Evolutionary conservation across 2,329 filamentous ascomycete genomes (phyloP).

Genomic region (Pseudogymnoascus sp.): DNA sequence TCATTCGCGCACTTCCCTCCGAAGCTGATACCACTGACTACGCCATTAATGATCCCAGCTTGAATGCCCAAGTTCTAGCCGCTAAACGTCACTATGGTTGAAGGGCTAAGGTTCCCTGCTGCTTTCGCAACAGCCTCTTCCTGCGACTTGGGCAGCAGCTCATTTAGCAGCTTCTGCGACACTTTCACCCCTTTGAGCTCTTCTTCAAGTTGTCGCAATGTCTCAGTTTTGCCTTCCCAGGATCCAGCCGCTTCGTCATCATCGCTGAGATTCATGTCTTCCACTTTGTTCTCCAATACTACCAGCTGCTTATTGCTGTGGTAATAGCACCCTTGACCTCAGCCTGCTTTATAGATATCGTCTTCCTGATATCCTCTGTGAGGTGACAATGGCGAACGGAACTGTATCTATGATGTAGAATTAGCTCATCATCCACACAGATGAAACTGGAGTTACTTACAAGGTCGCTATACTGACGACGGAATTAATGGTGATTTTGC

Average conservation of each 20-base stretch:
- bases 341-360: constrained; percentile 23
- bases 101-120: constrained; percentile 13
- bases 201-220: constrained; percentile 19
- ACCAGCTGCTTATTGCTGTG: constrained; percentile 19
- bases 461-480: constrained; percentile 27
- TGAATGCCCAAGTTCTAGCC: constrained; percentile 18
- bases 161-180: constrained; percentile 18
- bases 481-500: constrained; percentile 25
- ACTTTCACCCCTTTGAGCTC: constrained; percentile 16
- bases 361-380: constrained; percentile 27
- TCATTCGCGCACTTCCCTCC: constrained; percentile 10
- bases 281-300: constrained; percentile 22
- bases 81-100: constrained; percentile 17
- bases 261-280: constrained; percentile 22
- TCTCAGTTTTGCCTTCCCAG: constrained; percentile 14
- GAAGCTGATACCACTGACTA: constrained; percentile 18
- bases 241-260: constrained; percentile 14
- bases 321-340: constrained; percentile 23
- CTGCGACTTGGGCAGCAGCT: constrained; percentile 19
- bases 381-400: constrained; percentile 27
- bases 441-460: constrained; percentile 19
- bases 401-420: constrained; percentile 22
- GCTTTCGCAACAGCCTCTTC: constrained; percentile 20
- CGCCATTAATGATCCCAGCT: constrained; percentile 17
- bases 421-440: constrained; percentile 16